Percentiles rank a stretch among this genome's conserved stretches.
phyloP scores from a whole-genome alignment of 345 rosid genomes.

The Eucalyptus dawsonii region DNA sequence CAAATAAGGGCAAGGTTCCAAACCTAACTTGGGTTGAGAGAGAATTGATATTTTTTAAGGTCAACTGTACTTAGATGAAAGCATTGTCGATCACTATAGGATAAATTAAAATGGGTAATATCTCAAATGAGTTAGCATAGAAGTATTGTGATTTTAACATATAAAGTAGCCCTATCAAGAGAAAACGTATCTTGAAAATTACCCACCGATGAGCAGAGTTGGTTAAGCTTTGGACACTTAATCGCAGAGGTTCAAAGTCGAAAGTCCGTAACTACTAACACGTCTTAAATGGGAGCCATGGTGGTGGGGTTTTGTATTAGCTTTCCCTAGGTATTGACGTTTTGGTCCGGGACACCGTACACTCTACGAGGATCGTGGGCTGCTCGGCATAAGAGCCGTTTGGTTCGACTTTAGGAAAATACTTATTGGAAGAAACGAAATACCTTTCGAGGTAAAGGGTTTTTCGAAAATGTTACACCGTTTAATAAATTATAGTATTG shows the following conservation, averaged over 20 bases:
- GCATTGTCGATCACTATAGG: not conserved
- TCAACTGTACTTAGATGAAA: not conserved
- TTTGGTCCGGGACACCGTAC: fast-evolving
- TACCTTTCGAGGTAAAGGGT: too few species aligned
- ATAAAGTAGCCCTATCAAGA: not conserved
- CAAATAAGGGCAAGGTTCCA: not conserved
- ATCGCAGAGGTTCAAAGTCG: fast-evolving
- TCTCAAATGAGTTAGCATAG: not conserved
- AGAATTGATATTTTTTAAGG: too few species aligned
- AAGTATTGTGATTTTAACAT: too few species aligned
- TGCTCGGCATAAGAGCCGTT: too few species aligned
- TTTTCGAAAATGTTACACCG: too few species aligned
- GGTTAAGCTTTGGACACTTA: fast-evolving
- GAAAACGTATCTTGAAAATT: too few species aligned
- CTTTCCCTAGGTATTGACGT: fast-evolving
- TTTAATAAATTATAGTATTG: too few species aligned
- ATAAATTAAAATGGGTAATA: fast-evolving
- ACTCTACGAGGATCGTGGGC: too few species aligned
- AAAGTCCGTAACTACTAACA: fast-evolving
- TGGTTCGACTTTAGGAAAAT: too few species aligned
- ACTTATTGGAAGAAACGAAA: fast-evolving
- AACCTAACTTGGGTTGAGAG: not conserved
- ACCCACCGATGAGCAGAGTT: fast-evolving
- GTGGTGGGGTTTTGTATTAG: fast-evolving
- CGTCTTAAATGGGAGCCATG: too few species aligned